Evolutionary conservation across 225 moss, liverwort and hornwort species (phyloP).

Genomic region (Sphagnum contortum): DNA sequence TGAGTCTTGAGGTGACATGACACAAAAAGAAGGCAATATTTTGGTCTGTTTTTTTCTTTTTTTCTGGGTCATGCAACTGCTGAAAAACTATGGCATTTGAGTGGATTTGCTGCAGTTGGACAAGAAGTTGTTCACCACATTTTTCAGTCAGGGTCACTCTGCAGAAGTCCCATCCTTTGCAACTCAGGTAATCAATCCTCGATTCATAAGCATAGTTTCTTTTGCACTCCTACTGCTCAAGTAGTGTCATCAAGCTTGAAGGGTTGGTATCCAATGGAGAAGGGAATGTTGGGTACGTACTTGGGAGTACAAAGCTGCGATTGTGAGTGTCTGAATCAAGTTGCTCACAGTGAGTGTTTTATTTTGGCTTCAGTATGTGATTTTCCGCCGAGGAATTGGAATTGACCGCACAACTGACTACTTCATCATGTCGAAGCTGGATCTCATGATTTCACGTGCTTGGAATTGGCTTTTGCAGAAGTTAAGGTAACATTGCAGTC

Average conservation of each 20-base stretch:
- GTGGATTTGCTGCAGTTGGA: conserved; percentile 31
- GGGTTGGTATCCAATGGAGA: background rate
- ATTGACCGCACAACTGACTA: conserved; percentile 61
- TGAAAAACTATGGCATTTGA: too few species aligned
- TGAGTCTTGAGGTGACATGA: too few species aligned
- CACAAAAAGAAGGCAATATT: background rate
- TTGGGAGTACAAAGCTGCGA: conserved; percentile 1
- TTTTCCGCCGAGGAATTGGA: conserved; percentile 63
- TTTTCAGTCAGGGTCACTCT: conserved; percentile 44
- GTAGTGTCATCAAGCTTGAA: background rate
- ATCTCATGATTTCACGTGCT: conserved; percentile 46
- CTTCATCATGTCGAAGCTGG: conserved; percentile 52
- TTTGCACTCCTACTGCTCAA: too few species aligned
- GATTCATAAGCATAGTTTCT: too few species aligned
- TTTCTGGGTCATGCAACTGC: background rate
- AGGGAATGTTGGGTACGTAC: background rate
- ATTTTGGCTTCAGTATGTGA: conserved; percentile 32
- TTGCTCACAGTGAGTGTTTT: background rate
- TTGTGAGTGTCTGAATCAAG: too few species aligned
- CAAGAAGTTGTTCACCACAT: conserved; percentile 40
- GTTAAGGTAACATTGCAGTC: conserved; percentile 18
- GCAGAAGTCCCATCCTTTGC: conserved; percentile 50
- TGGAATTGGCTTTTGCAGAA: conserved; percentile 40
- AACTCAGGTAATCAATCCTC: conserved; percentile 26
- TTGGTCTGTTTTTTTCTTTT: background rate